phyloP scores from a whole-genome alignment of 2,329 filamentous ascomycete genomes.

The Pezicula radicicola region DNA sequence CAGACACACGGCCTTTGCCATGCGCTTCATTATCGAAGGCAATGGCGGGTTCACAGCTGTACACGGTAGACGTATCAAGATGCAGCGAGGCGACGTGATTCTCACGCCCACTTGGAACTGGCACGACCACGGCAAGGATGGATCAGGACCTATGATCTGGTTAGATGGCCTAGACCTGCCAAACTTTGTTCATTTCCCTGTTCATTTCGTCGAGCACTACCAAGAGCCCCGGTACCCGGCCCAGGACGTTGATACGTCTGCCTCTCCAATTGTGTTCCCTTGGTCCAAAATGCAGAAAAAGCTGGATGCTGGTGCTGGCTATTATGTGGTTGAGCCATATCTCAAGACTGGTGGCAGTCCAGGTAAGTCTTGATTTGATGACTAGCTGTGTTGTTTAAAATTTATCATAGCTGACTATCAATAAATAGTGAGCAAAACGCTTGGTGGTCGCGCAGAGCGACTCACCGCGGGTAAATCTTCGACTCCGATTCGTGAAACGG shows the following conservation, averaged over 20 bases:
- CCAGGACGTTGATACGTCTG: constrained; percentile 33
- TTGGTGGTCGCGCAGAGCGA: constrained; percentile 45
- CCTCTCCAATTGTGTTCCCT: constrained; percentile 36
- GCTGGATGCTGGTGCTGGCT: constrained; percentile 29
- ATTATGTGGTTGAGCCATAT: constrained; percentile 31
- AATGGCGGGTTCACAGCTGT: constrained; percentile 54
- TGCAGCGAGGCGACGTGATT: constrained; percentile 52
- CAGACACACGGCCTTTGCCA: constrained; percentile 52
- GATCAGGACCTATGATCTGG: constrained; percentile 52
- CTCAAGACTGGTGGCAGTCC: constrained; percentile 31
- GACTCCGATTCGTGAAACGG: constrained; percentile 41
- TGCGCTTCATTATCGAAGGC: constrained; percentile 56
- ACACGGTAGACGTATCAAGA: constrained; percentile 48
- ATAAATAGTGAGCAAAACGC: constrained; percentile 38
- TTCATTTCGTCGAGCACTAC: constrained; percentile 53
- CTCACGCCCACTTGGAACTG: constrained; percentile 57
- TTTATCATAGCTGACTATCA: background rate
- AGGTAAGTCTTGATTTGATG: constrained; percentile 18
- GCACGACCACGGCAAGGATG: constrained; percentile 59
- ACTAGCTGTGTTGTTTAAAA: background rate
- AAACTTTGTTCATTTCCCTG: constrained; percentile 44
- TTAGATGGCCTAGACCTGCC: constrained; percentile 54
- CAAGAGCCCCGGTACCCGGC: constrained; percentile 45
- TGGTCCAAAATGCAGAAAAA: constrained; percentile 36
- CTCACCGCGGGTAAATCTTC: constrained; percentile 35